Evolutionary conservation across 139 green algal genomes (phyloP), one percentile per base, ranked within the genome.

Genomic region (Ostreobium quekettii): DNA sequence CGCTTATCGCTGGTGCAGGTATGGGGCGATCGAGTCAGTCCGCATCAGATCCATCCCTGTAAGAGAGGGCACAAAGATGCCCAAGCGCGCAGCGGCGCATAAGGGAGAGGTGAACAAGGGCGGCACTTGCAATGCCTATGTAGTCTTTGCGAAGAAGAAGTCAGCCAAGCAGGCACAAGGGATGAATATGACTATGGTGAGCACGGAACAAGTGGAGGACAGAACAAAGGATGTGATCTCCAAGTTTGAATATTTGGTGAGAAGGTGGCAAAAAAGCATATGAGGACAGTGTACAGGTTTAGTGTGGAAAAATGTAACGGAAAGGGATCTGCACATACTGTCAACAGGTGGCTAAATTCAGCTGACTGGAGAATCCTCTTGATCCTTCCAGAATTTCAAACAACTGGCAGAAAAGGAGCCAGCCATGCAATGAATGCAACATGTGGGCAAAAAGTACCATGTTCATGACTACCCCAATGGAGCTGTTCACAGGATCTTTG

Each of bases 111-210:
- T 68, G 19, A 4, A 26, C 3, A 11, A 68, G 19, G 8, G 53
- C 35, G 36, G 36, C 22, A 29, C 26, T 7, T 68, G 61, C 36
- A 68, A 68, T 29, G 61, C 35, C 36, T 68, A 68, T 56, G 36
- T 68, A n/a, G 61, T 68, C 8, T 68, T 68, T 28, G 32, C 32
- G 35, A 5, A 8, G 7, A 15, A 35, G 30, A 4, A 15, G 11
- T 32, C 24, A 4, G 61, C n/a, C 3, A 33, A 29, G 31, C 37
- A 15, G 4, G 61, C 61, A n/a, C 61, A 57, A 5, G 26, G 7
- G 3, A 8, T 68, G 5, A 68, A 68, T n/a, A 68, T 68, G 61
- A 68, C 61, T 5, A 53, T 24, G 36, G 61, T 68, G 35, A 28
- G 5, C 36, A 35, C 36, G 19, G 15, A 53, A 19, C 11, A 53